Conservation (phyloP, 1,284 basidiomycete genomes). For the Tausonia pullulans region DNA sequence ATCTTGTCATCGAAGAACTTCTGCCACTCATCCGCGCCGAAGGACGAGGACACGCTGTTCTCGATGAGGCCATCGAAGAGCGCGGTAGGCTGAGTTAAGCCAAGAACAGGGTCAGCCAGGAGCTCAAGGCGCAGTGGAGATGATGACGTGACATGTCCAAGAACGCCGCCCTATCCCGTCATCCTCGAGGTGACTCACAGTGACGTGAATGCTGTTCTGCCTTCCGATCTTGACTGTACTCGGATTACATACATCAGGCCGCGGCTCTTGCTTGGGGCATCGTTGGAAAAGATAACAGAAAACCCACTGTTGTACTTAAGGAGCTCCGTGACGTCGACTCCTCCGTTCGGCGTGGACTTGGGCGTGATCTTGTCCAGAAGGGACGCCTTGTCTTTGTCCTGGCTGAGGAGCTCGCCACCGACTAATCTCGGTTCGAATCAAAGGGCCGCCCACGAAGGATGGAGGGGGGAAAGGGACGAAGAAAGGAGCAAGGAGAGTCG, state of each 20-base stretch:
- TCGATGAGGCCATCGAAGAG: constrained; percentile 77
- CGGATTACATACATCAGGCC: constrained; percentile 29
- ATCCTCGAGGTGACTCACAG: constrained; percentile 30
- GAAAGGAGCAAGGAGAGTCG: not conserved
- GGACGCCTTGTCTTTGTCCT: constrained; percentile 35
- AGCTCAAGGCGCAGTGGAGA: not conserved
- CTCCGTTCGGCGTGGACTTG: constrained; percentile 58
- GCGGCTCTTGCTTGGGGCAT: not conserved
- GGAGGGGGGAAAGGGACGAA: not conserved
- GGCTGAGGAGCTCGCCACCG: constrained; percentile 23
- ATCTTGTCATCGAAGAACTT: constrained; percentile 65
- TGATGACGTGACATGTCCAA: not conserved
- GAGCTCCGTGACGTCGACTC: constrained; percentile 64
- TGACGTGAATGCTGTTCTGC: constrained; percentile 86
- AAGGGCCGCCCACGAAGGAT: too few species aligned
- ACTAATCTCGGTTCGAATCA: not conserved
- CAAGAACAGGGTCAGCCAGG: not conserved
- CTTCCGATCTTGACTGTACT: constrained; percentile 62
- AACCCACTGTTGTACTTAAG: constrained; percentile 56
- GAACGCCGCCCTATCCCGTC: not conserved
- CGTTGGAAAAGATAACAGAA: not conserved
- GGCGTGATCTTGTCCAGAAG: constrained; percentile 46
- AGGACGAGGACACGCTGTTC: constrained; percentile 66
- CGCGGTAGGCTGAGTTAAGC: constrained; percentile 48
- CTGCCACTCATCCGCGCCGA: constrained; percentile 73